Base-by-base conservation (phyloP, 2,329 filamentous ascomycete genomes). In the Fusarium zealandicum region DNA sequence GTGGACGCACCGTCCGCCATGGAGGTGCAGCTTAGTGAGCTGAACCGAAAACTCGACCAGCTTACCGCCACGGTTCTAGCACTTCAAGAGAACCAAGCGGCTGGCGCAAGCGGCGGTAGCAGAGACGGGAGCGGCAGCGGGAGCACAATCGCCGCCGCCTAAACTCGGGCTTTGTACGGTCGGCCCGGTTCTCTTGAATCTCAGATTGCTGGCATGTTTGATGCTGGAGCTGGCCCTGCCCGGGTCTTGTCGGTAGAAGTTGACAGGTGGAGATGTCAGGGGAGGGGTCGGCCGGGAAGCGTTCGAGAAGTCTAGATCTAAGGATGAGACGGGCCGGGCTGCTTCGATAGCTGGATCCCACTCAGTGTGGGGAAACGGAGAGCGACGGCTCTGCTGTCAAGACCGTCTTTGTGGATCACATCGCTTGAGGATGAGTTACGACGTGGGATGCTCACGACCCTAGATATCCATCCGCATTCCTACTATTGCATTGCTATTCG, bases 41-140 rank as follows among this genome's bases (percentile, higher is more conserved):
- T 87, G 61, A 76, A 78, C 35, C 71, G 70, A 39, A 86, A 86
- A 75, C 84, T 88, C 63, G 82, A 86, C 59, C 79, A 79, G 49
- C 72, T 87, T 58, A 84, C 83, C 0, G 74, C 78, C 16, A 67
- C 82, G 40, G 73, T 87, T 2, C 66, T 83, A 59, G 72, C 75
- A 4, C 71, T 85, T 66, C 82, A 84, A 63, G 70, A 73, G 48
- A 69, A 70, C 51, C 63, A 70, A 47, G 44, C 56, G 25, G 27
- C 45, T n/a, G 49, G 72, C 22, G 37, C 46, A 17, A 46, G 38
- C 28, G 27, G 31, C 20, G 46, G 46, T 17, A 35, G 31, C 20
- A 35, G 31, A 17, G 51, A 27, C 11, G 51, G 35, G 3, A 46
- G 48, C 35, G 31, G 27, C 37, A 46, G 33, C 30, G 35, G 36